Base-by-base conservation (phyloP, 257 asterid genomes). In the Capsicum rhomboideum region DNA sequence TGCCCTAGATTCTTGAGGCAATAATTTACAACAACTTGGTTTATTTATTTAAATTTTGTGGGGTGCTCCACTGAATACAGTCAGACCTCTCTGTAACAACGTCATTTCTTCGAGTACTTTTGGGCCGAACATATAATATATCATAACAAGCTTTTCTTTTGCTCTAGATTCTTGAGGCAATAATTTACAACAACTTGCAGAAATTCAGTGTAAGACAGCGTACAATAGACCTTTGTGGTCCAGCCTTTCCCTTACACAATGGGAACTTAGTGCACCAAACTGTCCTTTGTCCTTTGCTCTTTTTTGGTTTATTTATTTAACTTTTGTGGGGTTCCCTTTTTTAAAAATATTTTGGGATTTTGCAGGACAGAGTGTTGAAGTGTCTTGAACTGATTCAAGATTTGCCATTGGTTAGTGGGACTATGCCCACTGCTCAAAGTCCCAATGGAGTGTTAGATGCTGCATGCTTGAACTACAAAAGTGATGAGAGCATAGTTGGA, bases 361-460 rank as follows among this genome's bases (percentile, higher is more conserved):
- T 93, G 90, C 96, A 94, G 97, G 93, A 82, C 3, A 89, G 88
- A 55, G 93, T 93, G 84, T 7, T 86, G 88, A 90, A 90, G 69
- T 94, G 98, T 86, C 6, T 93, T 6, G 91, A 88, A 75, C 71
- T 91, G 89, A 88, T 94, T 82, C 88, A 89, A 86, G 93, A 90
- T 84, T 84, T 91, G 91, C 84, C 88, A 84, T 83, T 92, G 82
- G 82, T 40, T 49, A 78, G 86, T 84, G 89, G 84, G 81, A 64
- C 75, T 42, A 53, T 77, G n/a, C 26, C 79, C 26, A 50, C 8
- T 28, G 67, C 20, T 64, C 88, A 85, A 75, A 94, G 97, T 83
- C 97, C 95, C 23, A 90, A 83, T 84, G 94, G 97, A 82, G 97
- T 93, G 80, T 83, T 93, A 85, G 97, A 94, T 49, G 97, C 90